These are phyloP conservation scores for Zymoseptoria tritici DNA, from an alignment of 2,329 filamentous ascomycete species.

Conservation along the genomic window DNA sequence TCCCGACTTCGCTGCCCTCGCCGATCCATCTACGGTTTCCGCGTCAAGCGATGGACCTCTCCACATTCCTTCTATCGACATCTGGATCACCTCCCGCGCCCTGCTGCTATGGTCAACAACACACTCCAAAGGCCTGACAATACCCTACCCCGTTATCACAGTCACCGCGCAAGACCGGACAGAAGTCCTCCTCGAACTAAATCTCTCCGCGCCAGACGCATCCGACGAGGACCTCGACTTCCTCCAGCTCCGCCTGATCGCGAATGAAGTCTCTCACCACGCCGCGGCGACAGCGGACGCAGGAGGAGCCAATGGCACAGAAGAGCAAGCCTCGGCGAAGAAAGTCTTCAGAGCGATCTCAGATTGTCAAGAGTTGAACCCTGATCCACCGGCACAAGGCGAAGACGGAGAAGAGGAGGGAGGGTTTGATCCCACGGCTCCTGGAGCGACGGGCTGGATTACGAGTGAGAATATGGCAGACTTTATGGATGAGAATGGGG, in stretches of 20 bases:
- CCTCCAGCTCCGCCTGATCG: constrained; percentile 61
- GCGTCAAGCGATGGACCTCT: constrained; percentile 16
- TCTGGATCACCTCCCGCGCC: constrained; percentile 43
- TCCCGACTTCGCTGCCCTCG: constrained; percentile 21
- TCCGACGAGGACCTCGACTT: constrained; percentile 58
- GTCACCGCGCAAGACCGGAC: constrained; percentile 65
- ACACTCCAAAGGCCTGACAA: constrained; percentile 54
- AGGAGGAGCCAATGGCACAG: neutral
- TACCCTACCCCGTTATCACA: constrained; percentile 67
- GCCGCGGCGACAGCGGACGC: constrained; percentile 8
- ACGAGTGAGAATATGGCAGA: constrained; percentile 85
- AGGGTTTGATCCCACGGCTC: constrained; percentile 49
- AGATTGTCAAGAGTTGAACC: constrained; percentile 67
- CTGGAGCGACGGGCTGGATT: constrained; percentile 74
- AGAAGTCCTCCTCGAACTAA: constrained; percentile 60
- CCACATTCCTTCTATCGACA: constrained; percentile 29
- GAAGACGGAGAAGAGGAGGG: constrained; percentile 42
- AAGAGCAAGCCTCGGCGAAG: constrained; percentile 26
- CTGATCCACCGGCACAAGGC: constrained; percentile 53
- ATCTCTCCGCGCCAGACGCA: constrained; percentile 50
- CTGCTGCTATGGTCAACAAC: constrained; percentile 52
- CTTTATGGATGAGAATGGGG: constrained; percentile 73
- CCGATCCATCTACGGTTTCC: neutral
- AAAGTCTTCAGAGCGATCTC: constrained; percentile 62
- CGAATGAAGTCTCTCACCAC: constrained; percentile 26